A percentile compares a stretch with the other conserved stretches of the same genome.
Conservation (phyloP, 768 basidiomycete genomes). For the Guyanaporus albipodus region DNA sequence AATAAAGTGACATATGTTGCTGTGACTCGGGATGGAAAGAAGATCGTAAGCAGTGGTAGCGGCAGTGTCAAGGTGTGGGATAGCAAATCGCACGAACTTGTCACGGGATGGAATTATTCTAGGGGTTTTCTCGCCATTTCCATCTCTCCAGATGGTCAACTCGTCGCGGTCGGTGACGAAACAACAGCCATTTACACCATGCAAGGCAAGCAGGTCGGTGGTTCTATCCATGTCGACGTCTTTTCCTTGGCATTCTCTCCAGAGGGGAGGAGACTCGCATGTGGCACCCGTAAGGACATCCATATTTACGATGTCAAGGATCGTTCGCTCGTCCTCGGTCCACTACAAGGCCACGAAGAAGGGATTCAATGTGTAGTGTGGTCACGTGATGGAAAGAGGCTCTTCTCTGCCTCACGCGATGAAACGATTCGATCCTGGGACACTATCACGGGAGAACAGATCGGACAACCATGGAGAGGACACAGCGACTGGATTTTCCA, state of each 20-base stretch:
- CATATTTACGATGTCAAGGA: background rate
- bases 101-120: constrained; percentile 2
- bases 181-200: background rate
- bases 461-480: too few species aligned
- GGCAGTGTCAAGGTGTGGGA: constrained; percentile 4
- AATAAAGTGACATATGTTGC: background rate
- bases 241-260: background rate
- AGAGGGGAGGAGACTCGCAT: constrained; percentile 1
- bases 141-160: constrained; percentile 2
- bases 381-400: constrained; percentile 14
- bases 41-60: background rate
- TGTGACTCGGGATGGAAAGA: background rate
- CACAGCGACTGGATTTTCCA: too few species aligned
- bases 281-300: background rate
- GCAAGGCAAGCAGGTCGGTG: background rate
- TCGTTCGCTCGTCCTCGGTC: background rate
- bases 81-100: background rate
- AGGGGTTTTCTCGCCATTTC: background rate
- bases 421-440: too few species aligned
- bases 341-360: background rate
- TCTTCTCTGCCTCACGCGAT: too few species aligned
- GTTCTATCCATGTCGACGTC: background rate
- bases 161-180: background rate
- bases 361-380: background rate
- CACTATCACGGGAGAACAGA: too few species aligned